phyloP scores from a whole-genome alignment of 163 green algal species.

The Chlorella variabilis region DNA sequence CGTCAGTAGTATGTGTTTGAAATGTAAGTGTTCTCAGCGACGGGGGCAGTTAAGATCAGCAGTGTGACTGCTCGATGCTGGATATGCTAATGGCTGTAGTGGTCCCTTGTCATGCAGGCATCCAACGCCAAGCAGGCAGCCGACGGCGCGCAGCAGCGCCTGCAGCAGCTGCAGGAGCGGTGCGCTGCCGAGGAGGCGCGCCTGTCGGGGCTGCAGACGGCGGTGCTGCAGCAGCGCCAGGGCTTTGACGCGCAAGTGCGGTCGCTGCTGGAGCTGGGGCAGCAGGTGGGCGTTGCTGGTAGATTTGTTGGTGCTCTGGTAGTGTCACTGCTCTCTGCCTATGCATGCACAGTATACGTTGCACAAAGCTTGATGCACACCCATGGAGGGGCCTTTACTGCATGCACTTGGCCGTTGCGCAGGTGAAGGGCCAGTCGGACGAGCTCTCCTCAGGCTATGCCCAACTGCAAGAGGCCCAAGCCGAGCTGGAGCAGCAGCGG shows the following conservation, averaged over 20 bases:
- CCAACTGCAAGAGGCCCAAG: conserved; percentile 17
- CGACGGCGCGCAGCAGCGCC: not conserved
- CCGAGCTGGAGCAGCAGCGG: conserved; percentile 4
- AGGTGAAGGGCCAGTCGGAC: conserved; percentile 37
- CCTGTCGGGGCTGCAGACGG: conserved; percentile 21
- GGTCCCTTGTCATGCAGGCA: no score
- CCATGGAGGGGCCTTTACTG: no score
- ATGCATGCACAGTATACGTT: not conserved
- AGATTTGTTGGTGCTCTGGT: no score
- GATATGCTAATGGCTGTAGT: not conserved
- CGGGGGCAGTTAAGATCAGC: no score
- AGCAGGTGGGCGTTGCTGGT: conserved; percentile 12
- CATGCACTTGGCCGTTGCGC: no score
- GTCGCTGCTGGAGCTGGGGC: conserved; percentile 24
- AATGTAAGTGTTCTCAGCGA: no score
- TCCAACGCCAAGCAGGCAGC: not conserved
- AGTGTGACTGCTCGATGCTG: no score
- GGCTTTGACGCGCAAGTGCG: conserved; percentile 23
- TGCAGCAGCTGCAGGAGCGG: conserved; percentile 26
- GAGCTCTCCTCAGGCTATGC: not conserved
- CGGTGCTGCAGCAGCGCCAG: conserved; percentile 19
- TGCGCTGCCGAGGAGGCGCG: conserved; percentile 19
- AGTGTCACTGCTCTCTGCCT: not conserved
- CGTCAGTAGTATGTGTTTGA: no score
- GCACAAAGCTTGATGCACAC: not conserved